Percentiles rank a stretch among this genome's conserved stretches.
These are phyloP conservation scores for Coffea humblotiana DNA, from an alignment of 305 asterid species.

Conservation along the genomic window DNA sequence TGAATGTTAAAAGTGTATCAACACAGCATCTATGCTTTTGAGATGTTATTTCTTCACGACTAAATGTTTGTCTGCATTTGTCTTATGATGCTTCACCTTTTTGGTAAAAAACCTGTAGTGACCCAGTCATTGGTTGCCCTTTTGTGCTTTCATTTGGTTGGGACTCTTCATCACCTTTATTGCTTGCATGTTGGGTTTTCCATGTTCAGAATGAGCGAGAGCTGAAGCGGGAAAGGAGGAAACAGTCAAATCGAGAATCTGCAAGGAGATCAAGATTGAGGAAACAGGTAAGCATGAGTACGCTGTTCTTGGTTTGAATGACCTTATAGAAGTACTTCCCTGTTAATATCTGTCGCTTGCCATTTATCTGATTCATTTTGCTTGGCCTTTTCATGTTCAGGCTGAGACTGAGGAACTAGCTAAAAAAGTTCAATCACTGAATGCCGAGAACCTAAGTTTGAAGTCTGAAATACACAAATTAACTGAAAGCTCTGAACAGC, in stretches of 20 bases:
- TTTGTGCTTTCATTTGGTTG: slow-evolving; percentile 2
- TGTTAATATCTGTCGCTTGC: not conserved
- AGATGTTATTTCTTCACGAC: not conserved
- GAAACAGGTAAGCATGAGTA: slow-evolving; percentile 64
- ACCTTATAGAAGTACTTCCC: not conserved
- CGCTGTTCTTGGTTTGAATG: not conserved
- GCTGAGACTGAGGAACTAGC: slow-evolving; percentile 92
- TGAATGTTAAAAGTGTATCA: not conserved
- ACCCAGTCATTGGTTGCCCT: not conserved
- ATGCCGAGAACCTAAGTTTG: slow-evolving; percentile 65
- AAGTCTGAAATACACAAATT: slow-evolving; percentile 68
- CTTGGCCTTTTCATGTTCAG: slow-evolving; percentile 31
- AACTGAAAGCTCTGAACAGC: slow-evolving; percentile 59
- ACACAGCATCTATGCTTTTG: not conserved
- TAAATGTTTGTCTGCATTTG: not conserved
- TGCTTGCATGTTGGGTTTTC: not conserved
- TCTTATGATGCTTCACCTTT: not conserved
- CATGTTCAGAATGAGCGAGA: slow-evolving; percentile 75
- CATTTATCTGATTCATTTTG: not conserved
- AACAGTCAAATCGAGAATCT: slow-evolving; percentile 97
- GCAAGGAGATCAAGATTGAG: slow-evolving; percentile 96
- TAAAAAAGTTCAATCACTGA: slow-evolving; percentile 62
- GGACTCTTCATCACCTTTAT: not conserved
- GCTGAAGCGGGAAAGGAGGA: slow-evolving; percentile 88
- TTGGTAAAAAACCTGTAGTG: not conserved